These are phyloP conservation scores for Benincasa hispida DNA, from an alignment of 306 rosid genomes.

Conservation along the genomic window DNA sequence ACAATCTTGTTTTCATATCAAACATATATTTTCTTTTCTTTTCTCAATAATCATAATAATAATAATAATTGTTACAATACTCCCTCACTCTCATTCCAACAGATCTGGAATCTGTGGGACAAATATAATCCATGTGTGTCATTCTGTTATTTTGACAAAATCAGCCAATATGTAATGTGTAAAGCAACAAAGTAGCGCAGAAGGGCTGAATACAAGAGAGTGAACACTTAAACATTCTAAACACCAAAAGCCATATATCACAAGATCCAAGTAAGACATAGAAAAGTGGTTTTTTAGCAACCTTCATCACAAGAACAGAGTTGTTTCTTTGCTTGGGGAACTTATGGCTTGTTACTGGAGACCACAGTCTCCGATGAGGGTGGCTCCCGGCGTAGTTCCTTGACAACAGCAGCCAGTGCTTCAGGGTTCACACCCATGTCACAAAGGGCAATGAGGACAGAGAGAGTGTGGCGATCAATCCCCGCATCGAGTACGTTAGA, in stretches of 20 bases:
- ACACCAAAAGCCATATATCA: not conserved
- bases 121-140: not conserved
- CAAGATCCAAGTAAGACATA: not conserved
- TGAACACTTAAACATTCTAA: not conserved
- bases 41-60: no score
- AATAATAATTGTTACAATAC: not conserved
- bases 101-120: no score
- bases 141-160: not conserved
- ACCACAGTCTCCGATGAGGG: not conserved
- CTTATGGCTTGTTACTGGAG: not conserved
- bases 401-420: constrained; percentile 63
- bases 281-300: not conserved
- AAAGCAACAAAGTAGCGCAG: not conserved
- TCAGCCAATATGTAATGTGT: not conserved
- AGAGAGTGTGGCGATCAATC: constrained; percentile 58
- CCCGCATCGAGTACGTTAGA: constrained; percentile 52
- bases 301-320: not conserved
- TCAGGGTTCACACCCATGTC: constrained; percentile 75
- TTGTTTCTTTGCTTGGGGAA: not conserved
- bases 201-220: not conserved
- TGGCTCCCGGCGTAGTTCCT: constrained; percentile 34
- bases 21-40: no score
- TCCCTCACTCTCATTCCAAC: not conserved
- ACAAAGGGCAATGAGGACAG: constrained; percentile 67
- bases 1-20: no score